Evolutionary conservation across 2,329 filamentous ascomycete species (phyloP), one percentile per base, ranked within the genome.

Genomic region (Chaetomiaceae sp.): DNA sequence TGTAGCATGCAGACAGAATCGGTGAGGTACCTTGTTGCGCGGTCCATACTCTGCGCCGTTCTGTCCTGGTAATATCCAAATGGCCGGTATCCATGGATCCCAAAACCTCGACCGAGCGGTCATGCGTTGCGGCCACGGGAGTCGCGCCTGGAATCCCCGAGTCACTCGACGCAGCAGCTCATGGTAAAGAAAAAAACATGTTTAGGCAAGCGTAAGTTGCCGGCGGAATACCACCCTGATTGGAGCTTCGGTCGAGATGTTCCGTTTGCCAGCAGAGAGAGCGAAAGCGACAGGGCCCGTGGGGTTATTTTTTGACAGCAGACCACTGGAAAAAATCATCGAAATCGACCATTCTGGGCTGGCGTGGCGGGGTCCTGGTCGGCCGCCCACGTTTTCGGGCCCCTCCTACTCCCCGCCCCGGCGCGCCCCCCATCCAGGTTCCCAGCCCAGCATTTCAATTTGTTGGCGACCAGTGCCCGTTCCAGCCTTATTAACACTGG

Each of bases 321-420:
- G 34, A 8, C 43, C 25, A 33, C 40, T 20, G 5, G 16, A 38
- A 25, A 34, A 45, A 33, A 10, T 8, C 10, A n/a, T 5, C 8
- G 14, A 33, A 33, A 33, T 33, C 30, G 30, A 2, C 14, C 30
- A 13, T 23, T 39, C 40, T 35, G 33, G 35, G 27, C 13, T 41
- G 13, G 34, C 21, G 41, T 41, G 46, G 51, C 23, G 51, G 51
- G 31, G 41, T 23, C 41, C 13, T 19, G 8, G 17, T n/a, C n/a
- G n/a, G 39, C 23, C 39, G 45, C 41, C 51, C 51, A 50, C 44
- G 44, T 52, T 34, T 27, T 44, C 21, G 45, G 48, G 42, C 44
- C 48, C 54, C 51, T 51, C 51, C 45, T 50, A 48, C 33, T 23
- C 34, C 48, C 45, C 6, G 6, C 6, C 25, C 25, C 10, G 23